Conservation (phyloP, 495 filamentous ascomycete species). For the Neurospora discreta region DNA sequence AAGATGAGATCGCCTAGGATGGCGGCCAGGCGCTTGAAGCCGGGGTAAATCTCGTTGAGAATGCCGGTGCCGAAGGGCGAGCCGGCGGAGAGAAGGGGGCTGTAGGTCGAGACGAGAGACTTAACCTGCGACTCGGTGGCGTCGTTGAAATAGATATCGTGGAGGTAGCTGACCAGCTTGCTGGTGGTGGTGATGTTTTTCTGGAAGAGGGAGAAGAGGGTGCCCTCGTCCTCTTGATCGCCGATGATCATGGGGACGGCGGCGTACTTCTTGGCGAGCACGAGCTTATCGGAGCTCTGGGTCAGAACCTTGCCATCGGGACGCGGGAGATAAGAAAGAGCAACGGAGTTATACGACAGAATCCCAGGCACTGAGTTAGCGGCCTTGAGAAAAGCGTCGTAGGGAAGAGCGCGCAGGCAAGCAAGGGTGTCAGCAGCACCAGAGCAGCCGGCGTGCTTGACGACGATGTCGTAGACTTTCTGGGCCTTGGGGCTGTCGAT, state of each 20-base stretch:
- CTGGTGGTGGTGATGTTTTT: constrained; percentile 48
- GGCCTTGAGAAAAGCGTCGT: constrained; percentile 49
- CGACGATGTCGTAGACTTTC: constrained; percentile 51
- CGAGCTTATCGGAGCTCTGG: constrained; percentile 43
- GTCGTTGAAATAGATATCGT: constrained; percentile 42
- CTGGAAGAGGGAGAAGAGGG: constrained; percentile 51
- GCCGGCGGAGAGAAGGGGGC: constrained; percentile 36
- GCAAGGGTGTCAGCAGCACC: constrained; percentile 42
- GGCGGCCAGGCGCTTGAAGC: constrained; percentile 68
- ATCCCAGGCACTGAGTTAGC: constrained; percentile 56
- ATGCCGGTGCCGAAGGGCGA: constrained; percentile 55
- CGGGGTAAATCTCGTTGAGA: constrained; percentile 55
- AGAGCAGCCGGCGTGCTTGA: constrained; percentile 48
- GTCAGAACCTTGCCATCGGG: constrained; percentile 50
- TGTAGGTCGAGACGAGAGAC: constrained; percentile 46
- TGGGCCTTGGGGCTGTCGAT: constrained; percentile 56
- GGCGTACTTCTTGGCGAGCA: constrained; percentile 38
- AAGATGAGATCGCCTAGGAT: constrained; percentile 61
- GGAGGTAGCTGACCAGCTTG: constrained; percentile 48
- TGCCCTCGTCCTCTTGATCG: constrained; percentile 51
- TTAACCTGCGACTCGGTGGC: constrained; percentile 33
- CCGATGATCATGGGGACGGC: constrained; percentile 49
- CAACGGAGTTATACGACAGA: constrained; percentile 50
- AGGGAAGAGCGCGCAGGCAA: constrained; percentile 51
- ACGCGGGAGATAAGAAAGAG: constrained; percentile 54